A percentile compares a stretch with the other conserved stretches of the same genome.
Conservation (phyloP, 2,329 filamentous ascomycete species). For the Ophiostoma tasmaniense region DNA sequence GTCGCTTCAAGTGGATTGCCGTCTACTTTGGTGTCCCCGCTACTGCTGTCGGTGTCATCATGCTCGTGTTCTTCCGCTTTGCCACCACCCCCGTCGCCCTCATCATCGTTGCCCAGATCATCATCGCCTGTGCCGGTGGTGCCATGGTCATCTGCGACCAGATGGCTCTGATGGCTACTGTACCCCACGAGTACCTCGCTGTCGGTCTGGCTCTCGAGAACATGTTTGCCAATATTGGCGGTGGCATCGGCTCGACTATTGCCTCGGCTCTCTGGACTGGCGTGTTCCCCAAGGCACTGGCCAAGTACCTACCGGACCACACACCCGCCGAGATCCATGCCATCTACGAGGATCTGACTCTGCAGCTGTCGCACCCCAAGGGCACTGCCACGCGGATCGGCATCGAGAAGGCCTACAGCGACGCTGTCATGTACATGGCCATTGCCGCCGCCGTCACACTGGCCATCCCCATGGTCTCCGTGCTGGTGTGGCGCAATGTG, state of each 20-base stretch:
- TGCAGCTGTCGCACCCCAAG: slow-evolving; percentile 43
- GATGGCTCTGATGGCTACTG: slow-evolving; percentile 51
- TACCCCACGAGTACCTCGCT: slow-evolving; percentile 35
- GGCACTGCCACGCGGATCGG: slow-evolving; percentile 42
- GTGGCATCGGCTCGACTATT: slow-evolving; percentile 49
- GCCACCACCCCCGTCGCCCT: slow-evolving; percentile 39
- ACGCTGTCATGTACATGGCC: slow-evolving; percentile 39
- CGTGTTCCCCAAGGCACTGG: slow-evolving; percentile 43
- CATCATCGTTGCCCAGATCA: slow-evolving; percentile 50
- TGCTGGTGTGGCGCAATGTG: slow-evolving; percentile 7
- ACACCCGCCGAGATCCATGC: slow-evolving; percentile 29
- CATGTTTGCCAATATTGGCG: slow-evolving; percentile 49
- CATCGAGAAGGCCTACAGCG: slow-evolving; percentile 49
- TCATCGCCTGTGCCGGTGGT: slow-evolving; percentile 45
- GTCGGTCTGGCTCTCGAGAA: slow-evolving; percentile 14
- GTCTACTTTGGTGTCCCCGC: slow-evolving; percentile 42
- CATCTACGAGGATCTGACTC: slow-evolving; percentile 45
- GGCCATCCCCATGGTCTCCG: not conserved
- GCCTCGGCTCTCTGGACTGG: slow-evolving; percentile 54
- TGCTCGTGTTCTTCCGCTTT: slow-evolving; percentile 49
- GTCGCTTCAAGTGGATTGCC: slow-evolving; percentile 31
- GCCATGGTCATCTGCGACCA: slow-evolving; percentile 50
- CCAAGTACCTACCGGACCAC: slow-evolving; percentile 39
- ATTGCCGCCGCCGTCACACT: slow-evolving; percentile 31
- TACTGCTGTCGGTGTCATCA: slow-evolving; percentile 42